phyloP scores from a whole-genome alignment of 2,329 filamentous ascomycete species.

The Xylaria sp. region DNA sequence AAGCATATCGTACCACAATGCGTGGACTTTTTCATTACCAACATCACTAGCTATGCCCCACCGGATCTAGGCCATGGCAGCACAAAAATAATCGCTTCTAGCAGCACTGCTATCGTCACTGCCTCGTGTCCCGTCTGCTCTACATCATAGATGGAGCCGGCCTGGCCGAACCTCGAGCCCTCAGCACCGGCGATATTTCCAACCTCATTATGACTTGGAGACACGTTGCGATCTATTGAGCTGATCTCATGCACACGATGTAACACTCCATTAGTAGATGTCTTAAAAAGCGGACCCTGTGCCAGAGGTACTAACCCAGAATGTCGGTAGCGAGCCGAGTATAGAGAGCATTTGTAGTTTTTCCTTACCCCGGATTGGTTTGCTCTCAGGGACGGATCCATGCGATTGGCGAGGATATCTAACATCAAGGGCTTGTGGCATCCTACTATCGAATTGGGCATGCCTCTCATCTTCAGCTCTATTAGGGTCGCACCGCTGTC shows the following conservation, averaged over 20 bases:
- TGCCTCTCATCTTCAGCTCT: conserved; percentile 2
- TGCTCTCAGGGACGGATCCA: too few relatives aligned
- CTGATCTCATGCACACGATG: neutral
- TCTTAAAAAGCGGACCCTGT: neutral
- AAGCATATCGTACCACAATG: neutral
- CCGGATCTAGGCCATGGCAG: neutral
- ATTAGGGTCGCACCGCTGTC: neutral
- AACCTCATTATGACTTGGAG: neutral
- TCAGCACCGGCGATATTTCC: neutral
- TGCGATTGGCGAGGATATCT: too few relatives aligned
- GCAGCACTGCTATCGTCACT: neutral
- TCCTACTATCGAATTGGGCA: too few relatives aligned
- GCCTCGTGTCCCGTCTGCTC: neutral
- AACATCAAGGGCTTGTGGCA: too few relatives aligned
- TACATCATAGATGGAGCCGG: neutral
- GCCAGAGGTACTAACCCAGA: neutral
- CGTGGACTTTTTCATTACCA: neutral
- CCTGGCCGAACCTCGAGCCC: neutral
- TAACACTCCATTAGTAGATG: neutral
- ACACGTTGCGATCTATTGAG: neutral
- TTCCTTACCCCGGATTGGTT: too few relatives aligned
- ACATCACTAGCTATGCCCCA: neutral
- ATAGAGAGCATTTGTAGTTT: too few relatives aligned
- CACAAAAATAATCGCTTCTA: neutral
- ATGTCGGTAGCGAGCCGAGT: too few relatives aligned